Conservation (phyloP, 345 rosid genomes). For the Salix dunnii region DNA sequence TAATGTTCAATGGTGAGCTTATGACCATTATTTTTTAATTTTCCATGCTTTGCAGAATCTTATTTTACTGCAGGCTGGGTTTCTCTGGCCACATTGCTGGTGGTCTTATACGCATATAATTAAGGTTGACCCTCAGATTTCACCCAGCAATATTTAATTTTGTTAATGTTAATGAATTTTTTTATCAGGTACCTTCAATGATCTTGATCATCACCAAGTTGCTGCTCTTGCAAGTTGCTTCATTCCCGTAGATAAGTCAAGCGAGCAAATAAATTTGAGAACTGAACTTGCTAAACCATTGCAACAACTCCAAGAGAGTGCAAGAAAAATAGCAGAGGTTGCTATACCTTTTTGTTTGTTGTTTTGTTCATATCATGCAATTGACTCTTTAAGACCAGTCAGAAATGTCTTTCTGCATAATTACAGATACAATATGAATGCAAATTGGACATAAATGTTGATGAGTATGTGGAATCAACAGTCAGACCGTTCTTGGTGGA, state of each 20-base stretch:
- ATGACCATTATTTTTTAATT: constrained; percentile 1
- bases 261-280: constrained; percentile 78
- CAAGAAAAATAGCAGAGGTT: constrained; percentile 96
- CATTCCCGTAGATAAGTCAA: constrained; percentile 95
- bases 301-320: constrained; percentile 95
- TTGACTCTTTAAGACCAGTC: background rate
- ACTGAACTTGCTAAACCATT: constrained; percentile 85
- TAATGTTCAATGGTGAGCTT: constrained; percentile 85
- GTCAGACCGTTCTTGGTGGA: constrained; percentile 94
- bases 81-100: constrained; percentile 7
- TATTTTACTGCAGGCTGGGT: constrained; percentile 11
- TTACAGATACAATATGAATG: constrained; percentile 93
- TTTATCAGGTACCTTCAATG: constrained; percentile 82
- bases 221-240: constrained; percentile 99
- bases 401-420: constrained; percentile 7
- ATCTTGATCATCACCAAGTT: constrained; percentile 94
- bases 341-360: background rate
- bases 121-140: background rate
- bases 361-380: background rate
- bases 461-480: constrained; percentile 93
- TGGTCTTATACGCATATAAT: background rate
- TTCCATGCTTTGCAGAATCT: constrained; percentile 11
- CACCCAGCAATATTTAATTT: background rate
- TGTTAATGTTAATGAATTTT: constrained; percentile 13
- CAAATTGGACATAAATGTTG: constrained; percentile 82